phyloP scores from a whole-genome alignment of 192 early-diverging fungal genomes.

The Coemansia sp. region DNA sequence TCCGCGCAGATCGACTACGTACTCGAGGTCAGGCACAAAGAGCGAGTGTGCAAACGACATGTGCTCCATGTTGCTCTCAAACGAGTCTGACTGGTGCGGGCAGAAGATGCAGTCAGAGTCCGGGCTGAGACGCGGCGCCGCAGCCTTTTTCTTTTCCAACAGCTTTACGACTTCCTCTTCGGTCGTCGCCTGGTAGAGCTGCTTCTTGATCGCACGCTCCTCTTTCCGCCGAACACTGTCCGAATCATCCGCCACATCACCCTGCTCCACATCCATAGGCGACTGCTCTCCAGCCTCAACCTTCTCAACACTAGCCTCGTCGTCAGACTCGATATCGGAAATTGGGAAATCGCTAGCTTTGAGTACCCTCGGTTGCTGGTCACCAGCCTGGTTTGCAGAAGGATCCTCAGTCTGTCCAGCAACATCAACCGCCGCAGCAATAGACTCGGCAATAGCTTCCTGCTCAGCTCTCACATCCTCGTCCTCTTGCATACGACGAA shows the following conservation, averaged over 20 bases:
- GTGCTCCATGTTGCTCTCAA: slow-evolving; percentile 82
- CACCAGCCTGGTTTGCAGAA: slow-evolving; percentile 4
- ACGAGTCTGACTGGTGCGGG: slow-evolving; percentile 62
- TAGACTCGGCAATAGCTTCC: slow-evolving; percentile 43
- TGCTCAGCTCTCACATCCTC: slow-evolving; percentile 46
- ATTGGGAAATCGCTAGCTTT: slow-evolving; percentile 49
- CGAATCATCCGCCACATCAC: slow-evolving; percentile 5
- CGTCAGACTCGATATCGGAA: slow-evolving; percentile 52
- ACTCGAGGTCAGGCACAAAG: slow-evolving; percentile 98
- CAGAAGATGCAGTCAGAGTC: slow-evolving; percentile 93
- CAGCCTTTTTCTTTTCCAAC: slow-evolving; percentile 83
- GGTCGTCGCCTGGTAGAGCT: slow-evolving; percentile 55
- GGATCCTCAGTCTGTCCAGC: background rate
- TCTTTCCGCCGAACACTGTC: slow-evolving; percentile 31
- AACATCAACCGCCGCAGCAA: slow-evolving; percentile 16
- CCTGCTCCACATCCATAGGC: slow-evolving; percentile 20
- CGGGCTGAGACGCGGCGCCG: slow-evolving; percentile 66
- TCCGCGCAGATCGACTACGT: slow-evolving; percentile 83
- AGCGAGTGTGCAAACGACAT: slow-evolving; percentile 92
- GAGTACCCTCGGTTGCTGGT: slow-evolving; percentile 20
- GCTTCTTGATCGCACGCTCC: slow-evolving; percentile 48
- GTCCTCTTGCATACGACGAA: slow-evolving; percentile 43
- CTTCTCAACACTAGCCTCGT: slow-evolving; percentile 16
- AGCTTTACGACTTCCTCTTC: slow-evolving; percentile 68
- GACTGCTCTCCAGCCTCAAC: background rate